These are phyloP conservation scores for Thymus mandschuricus DNA, from an alignment of 257 asterid species.

Conservation along the genomic window DNA sequence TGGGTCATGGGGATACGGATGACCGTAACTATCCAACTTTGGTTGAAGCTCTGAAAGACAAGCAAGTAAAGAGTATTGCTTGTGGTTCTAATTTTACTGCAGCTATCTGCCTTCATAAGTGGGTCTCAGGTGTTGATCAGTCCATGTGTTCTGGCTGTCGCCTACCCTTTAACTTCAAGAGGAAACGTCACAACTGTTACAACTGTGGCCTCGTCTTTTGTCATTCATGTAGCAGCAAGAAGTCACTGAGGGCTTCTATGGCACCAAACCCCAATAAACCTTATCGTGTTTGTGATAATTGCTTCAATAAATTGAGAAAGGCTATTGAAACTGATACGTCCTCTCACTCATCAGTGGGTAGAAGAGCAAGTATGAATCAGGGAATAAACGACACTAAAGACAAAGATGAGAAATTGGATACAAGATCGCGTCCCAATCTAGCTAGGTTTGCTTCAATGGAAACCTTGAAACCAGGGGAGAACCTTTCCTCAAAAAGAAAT, in stretches of 20 bases:
- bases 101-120: conserved; percentile 89
- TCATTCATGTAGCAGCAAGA: conserved; percentile 94
- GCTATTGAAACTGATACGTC: conserved; percentile 70
- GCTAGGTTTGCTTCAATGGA: conserved; percentile 90
- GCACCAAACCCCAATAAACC: conserved; percentile 94
- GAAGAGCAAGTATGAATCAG: conserved; percentile 75
- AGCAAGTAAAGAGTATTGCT: conserved; percentile 92
- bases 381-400: conserved; percentile 55
- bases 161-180: conserved; percentile 82
- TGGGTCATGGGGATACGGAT: conserved; percentile 91
- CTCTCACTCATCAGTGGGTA: conserved; percentile 66
- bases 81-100: conserved; percentile 90
- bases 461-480: conserved; percentile 79
- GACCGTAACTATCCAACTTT: conserved; percentile 80
- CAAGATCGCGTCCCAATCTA: conserved; percentile 74
- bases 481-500: conserved; percentile 72
- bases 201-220: conserved; percentile 96
- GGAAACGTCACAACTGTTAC: conserved; percentile 96
- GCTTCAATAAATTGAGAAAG: conserved; percentile 81
- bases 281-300: conserved; percentile 89
- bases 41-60: conserved; percentile 85
- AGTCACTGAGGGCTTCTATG: conserved; percentile 87
- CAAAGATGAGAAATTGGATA: conserved; percentile 72
- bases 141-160: conserved; percentile 98
- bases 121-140: conserved; percentile 95